Evolutionary conservation across 1,139 yeast genomes (phyloP), one percentile per base, ranked within the genome.

Genomic region (Yamadazyma aaseri): DNA sequence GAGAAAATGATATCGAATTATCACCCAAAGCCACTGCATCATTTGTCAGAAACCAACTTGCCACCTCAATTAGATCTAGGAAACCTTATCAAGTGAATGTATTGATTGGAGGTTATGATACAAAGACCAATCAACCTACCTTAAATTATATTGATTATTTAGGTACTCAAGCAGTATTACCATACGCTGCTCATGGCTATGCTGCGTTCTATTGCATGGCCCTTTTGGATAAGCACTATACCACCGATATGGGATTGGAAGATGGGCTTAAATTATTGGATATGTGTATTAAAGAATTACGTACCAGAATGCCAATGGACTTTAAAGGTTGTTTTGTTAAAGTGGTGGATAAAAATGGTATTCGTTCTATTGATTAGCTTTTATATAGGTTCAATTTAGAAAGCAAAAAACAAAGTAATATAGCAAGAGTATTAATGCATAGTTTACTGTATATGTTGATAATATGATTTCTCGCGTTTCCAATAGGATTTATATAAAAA

Each of bases 51-150:
- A 85, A 77, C 51, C 87, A 86, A 60, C 74, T 92, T 51, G 97
- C 98, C 34, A 77, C 80, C 33, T 83, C 95, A 4, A 60, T 92
- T 41, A 80, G 99, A 68, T 81, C 96, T 22, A 58, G 80, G 63
- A 90, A 87, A 58, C 99, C 99, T 38, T 94, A 79, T 64, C 97
- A 92, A 61, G 97, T 86, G 30, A 90, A 89, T 54, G 81, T 89
- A 17, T 73, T 92, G 42, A 66, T 92, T 45, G 98, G 86, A 26
- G 97, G 98, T 8, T 84, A 71, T 56, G 95, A 87, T 56, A 65
- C 68, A 14, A 82, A 77, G 49, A 71, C 71, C 14, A 58, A 71
- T 33, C 67, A 66, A 44, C 90, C 97, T 22, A 70, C 79, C 30
- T 73, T 92, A 55, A 81, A 85, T 55, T 89, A 94, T 83, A 86